Percentiles rank a stretch among this genome's conserved stretches.
Evolutionary conservation across 169 alveolate genomes (phyloP).

Genomic region (Babesia ovis): DNA sequence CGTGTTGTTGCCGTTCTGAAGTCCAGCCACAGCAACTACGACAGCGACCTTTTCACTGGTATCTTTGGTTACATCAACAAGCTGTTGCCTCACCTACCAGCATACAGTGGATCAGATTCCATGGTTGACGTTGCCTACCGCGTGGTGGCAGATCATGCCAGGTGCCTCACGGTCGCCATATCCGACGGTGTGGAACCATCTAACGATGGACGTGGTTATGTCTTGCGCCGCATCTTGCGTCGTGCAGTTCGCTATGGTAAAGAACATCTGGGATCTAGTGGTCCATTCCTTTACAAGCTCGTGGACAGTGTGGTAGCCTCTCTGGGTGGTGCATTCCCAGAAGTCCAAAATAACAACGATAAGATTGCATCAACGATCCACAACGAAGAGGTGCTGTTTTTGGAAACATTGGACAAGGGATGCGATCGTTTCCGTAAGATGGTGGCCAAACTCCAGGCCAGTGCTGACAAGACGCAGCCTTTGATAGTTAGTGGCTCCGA

Average conservation of each 20-base stretch:
- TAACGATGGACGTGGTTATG: constrained; percentile 91
- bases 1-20: constrained; percentile 88
- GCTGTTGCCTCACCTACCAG: constrained; percentile 73
- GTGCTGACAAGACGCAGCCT: constrained; percentile 27
- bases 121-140: constrained; percentile 90
- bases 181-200: constrained; percentile 91
- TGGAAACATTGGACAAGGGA: constrained; percentile 86
- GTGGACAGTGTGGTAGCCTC: constrained; percentile 81
- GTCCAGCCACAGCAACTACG: constrained; percentile 87
- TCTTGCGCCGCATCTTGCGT: constrained; percentile 88
- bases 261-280: constrained; percentile 74
- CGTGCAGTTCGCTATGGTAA: constrained; percentile 89
- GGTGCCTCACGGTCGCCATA: constrained; percentile 90
- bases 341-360: constrained; percentile 77
- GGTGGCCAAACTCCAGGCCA: constrained; percentile 34
- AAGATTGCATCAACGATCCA: constrained; percentile 76
- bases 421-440: constrained; percentile 76
- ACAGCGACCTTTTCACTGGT: constrained; percentile 88
- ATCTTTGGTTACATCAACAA: constrained; percentile 82
- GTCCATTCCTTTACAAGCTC: constrained; percentile 84
- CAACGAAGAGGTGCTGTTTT: constrained; percentile 86
- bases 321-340: constrained; percentile 85
- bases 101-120: constrained; percentile 84
- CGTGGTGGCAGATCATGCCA: constrained; percentile 91
- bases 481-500: constrained; percentile 74